Evolutionary conservation across 2,329 filamentous ascomycete species (phyloP), one percentile per base, ranked within the genome.

Genomic region (Calcarisporium arbuscula): DNA sequence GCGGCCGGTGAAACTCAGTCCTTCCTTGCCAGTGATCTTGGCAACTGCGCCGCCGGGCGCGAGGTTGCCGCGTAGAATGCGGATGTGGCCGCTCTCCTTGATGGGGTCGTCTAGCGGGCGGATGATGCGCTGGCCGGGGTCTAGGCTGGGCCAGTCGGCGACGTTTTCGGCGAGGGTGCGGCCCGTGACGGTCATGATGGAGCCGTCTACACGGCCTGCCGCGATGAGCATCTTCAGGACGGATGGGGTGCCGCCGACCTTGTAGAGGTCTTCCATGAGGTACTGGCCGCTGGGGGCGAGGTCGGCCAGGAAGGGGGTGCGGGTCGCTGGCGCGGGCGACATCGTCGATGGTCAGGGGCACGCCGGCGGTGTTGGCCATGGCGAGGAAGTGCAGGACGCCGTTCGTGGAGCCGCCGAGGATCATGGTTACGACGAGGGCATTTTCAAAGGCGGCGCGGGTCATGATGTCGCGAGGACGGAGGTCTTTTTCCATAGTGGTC

Each of bases 21-120:
- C 90, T 59, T 96, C 90, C 58, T 95, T 95, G 22, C 90, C 90
- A 0, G 90, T 95, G 59, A 96, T 95, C 62, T 96, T 96, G 40
- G 88, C 89, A 2, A 96, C 89, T 1, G 89, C 85, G 21, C 90
- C 90, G 9, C 80, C 83, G 2, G 90, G 90, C 4, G 89, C 86
- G 20, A 95, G 72, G 57, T 94, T 95, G 15, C 90, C 90, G 40
- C 77, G 75, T 4, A 96, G 72, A 40, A 96, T 85, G 58, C 90
- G 87, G 40, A 96, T 74, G 58, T 96, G 90, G 28, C 90, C 90
- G 1, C 80, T 86, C 2, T 70, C 46, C 58, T 95, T 95, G 68
- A 94, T 90, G 33, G 73, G 73, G 50, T 76, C 45, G 10, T 73
- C 68, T 8, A 95, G 67, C 0, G 84, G 79, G 54, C 95, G 90